A percentile compares a stretch with the other conserved stretches of the same genome.
Conservation (phyloP, 768 basidiomycete genomes). For the Zangia roseola region DNA sequence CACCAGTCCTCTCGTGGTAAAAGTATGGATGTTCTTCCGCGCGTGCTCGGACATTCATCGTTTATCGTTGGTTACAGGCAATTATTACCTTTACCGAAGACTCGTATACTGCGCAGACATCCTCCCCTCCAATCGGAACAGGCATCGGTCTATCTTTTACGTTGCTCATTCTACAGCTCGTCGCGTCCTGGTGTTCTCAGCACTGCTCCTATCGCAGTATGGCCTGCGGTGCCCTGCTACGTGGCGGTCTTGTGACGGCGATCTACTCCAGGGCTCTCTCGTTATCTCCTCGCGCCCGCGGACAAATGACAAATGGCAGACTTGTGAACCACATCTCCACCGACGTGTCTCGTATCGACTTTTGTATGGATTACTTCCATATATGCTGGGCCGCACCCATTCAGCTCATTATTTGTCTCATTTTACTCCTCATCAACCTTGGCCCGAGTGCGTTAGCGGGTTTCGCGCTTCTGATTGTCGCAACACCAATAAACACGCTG, state of each 20-base stretch:
- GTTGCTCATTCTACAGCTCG: constrained; percentile 42
- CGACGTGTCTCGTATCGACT: constrained; percentile 90
- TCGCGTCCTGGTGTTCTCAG: constrained; percentile 65
- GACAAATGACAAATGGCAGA: constrained; percentile 81
- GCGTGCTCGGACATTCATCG: neutral
- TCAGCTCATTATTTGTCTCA: constrained; percentile 73
- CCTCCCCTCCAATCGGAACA: constrained; percentile 43
- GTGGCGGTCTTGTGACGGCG: constrained; percentile 83
- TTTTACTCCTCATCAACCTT: constrained; percentile 70
- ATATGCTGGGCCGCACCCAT: constrained; percentile 78
- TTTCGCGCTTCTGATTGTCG: constrained; percentile 62
- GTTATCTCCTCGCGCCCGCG: constrained; percentile 76
- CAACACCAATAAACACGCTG: constrained; percentile 68
- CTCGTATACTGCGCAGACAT: constrained; percentile 52
- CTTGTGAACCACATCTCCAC: constrained; percentile 93
- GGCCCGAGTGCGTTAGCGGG: constrained; percentile 59
- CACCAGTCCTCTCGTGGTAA: constrained; percentile 74
- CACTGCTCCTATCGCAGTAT: constrained; percentile 82
- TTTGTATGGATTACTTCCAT: constrained; percentile 77
- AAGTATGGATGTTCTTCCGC: constrained; percentile 41
- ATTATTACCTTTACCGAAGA: constrained; percentile 68
- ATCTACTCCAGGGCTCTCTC: constrained; percentile 78
- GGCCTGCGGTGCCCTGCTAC: constrained; percentile 74
- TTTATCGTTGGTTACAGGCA: constrained; percentile 45
- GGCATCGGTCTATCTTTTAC: constrained; percentile 75